Conservation (phyloP, 352 stramenopile species). For the Aphanomyces invadans region DNA sequence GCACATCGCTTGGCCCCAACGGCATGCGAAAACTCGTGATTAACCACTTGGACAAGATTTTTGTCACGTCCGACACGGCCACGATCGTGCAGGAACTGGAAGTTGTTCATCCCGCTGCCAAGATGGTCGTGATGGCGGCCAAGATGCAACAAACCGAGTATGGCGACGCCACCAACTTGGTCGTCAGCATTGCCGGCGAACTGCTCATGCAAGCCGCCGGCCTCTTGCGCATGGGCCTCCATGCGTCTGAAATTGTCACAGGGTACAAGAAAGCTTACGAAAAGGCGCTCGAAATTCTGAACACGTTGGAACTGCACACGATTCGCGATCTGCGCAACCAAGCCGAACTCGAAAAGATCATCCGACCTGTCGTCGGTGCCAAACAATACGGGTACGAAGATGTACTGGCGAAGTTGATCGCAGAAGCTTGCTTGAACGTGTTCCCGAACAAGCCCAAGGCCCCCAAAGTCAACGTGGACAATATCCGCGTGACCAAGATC, state of each 20-base stretch:
- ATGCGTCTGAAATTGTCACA: slow-evolving; percentile 96
- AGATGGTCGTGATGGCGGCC: slow-evolving; percentile 96
- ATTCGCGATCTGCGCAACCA: slow-evolving; percentile 79
- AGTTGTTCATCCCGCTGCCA: slow-evolving; percentile 97
- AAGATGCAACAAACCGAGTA: slow-evolving; percentile 98
- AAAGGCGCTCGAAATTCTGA: slow-evolving; percentile 89
- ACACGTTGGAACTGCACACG: slow-evolving; percentile 71
- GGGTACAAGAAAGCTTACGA: slow-evolving; percentile 95
- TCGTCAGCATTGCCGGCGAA: slow-evolving; percentile 96
- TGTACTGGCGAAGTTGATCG: slow-evolving; percentile 90
- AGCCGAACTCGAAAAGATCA: slow-evolving; percentile 79
- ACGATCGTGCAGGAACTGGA: slow-evolving; percentile 99
- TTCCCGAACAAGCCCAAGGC: slow-evolving; percentile 83
- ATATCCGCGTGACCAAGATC: slow-evolving; percentile 98
- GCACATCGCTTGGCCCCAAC: slow-evolving; percentile 97
- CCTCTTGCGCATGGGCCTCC: slow-evolving; percentile 96
- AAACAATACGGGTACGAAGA: slow-evolving; percentile 98
- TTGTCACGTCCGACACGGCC: slow-evolving; percentile 98
- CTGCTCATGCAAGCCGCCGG: slow-evolving; percentile 94
- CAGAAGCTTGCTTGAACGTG: slow-evolving; percentile 91
- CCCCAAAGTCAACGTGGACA: slow-evolving; percentile 93
- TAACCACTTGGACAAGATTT: slow-evolving; percentile 99
- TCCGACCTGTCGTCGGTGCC: slow-evolving; percentile 92
- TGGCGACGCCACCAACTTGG: slow-evolving; percentile 95
- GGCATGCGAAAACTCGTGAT: slow-evolving; percentile 99